A percentile compares a stretch with the other conserved stretches of the same genome.
Conservation (phyloP, 495 filamentous ascomycete species). For the Articulospora tetracladia region DNA sequence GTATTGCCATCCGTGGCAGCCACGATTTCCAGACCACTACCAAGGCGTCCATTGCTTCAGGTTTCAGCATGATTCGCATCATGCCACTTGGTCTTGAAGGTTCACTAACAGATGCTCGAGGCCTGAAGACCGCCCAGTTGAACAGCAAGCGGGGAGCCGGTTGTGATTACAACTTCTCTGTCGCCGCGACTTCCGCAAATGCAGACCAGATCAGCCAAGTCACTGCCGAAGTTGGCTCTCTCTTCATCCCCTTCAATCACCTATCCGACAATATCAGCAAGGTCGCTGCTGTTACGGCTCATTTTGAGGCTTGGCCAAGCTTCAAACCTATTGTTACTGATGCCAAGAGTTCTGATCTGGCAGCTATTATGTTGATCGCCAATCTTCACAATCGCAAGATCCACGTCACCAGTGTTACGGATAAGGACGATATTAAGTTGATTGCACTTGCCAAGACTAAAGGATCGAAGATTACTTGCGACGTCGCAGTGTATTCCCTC, state of each 20-base stretch:
- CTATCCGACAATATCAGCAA: constrained; percentile 83
- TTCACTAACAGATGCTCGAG: constrained; percentile 67
- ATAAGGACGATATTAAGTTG: constrained; percentile 76
- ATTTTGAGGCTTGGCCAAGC: constrained; percentile 77
- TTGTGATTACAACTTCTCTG: constrained; percentile 86
- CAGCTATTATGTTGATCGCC: constrained; percentile 74
- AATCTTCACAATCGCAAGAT: constrained; percentile 81
- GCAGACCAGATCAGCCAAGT: constrained; percentile 70
- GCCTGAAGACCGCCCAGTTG: constrained; percentile 71
- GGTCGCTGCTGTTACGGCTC: constrained; percentile 74
- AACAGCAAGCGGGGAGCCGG: constrained; percentile 63
- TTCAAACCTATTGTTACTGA: constrained; percentile 85
- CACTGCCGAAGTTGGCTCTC: constrained; percentile 71
- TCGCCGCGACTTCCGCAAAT: constrained; percentile 75
- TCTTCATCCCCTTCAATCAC: constrained; percentile 88
- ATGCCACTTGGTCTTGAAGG: constrained; percentile 74
- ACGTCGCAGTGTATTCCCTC: constrained; percentile 77
- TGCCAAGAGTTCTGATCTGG: constrained; percentile 75
- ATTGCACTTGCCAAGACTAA: constrained; percentile 80
- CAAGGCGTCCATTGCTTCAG: constrained; percentile 69
- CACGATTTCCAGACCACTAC: constrained; percentile 68
- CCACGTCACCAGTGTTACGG: constrained; percentile 78
- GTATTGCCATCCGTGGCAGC: constrained; percentile 58
- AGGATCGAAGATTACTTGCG: constrained; percentile 79
- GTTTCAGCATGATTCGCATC: constrained; percentile 81